Evolutionary conservation across 352 stramenopile species (phyloP), one percentile per base, ranked within the genome.

Genomic region (Pythium phragmiticola): DNA sequence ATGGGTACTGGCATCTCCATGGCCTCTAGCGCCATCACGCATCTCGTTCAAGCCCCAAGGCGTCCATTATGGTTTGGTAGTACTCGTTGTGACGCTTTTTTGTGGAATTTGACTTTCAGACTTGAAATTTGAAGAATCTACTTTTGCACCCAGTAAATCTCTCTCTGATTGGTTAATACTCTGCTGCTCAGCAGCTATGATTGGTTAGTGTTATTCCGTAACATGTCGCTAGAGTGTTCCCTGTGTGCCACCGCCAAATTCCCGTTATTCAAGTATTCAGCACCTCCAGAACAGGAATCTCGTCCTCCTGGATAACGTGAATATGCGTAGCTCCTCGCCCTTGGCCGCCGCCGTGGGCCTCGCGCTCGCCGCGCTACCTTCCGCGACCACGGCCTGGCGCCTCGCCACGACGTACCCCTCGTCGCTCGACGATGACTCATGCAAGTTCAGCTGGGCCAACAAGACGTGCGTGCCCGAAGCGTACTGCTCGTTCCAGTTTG

Each of bases 401-500:
- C 39, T 39, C 39, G 37, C 43, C 9, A 8, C 37, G 26, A 42
- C 37, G 46, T 57, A 45, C 33, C 57, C 57, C 16, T 7, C 39
- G n/a, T 16, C 16, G 7, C 61, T 68, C 2, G 43, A 68, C 46
- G 63, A 70, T 49, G 42, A 58, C 45, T 30, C 26, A 5, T 30
- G 26, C 26, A 30, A 30, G 19, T 68, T 68, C 53, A 42, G 21
- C 26, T 63, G 53, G 53, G 19, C 34, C 14, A 41, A 19, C 33
- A 57, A 53, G 26, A 51, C 8, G 2, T 74, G 67, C 53, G 14
- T 41, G 26, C 67, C 67, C 5, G 37, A 28, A 4, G 36, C 41
- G 4, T 68, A 58, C 26, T 74, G 68, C 42, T 53, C 52, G n/a
- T 74, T 63, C 55, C 54, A 65, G 63, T 71, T 60, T 46, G 14